These are phyloP conservation scores for Dovyalis caffra DNA, from an alignment of 345 rosid genomes.

Conservation along the genomic window DNA sequence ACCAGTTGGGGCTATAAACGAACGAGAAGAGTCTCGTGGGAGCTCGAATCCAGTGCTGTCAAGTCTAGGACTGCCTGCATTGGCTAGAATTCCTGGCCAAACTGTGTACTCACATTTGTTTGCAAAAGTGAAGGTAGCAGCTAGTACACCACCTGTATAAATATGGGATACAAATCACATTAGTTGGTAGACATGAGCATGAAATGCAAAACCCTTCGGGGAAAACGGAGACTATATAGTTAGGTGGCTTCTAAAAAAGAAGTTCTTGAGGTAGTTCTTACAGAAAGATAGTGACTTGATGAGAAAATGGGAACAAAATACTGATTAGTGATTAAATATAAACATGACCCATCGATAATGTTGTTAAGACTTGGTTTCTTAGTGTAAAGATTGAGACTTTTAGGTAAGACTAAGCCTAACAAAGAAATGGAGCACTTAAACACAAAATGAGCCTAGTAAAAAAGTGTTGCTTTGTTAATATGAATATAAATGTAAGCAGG, in stretches of 20 bases:
- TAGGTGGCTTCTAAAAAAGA: too few species aligned
- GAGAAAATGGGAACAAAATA: neutral
- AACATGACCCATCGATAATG: neutral
- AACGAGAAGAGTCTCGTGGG: conserved; percentile 22
- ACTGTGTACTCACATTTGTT: conserved; percentile 33
- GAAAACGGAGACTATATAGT: neutral
- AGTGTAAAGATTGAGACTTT: neutral
- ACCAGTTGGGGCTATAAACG: conserved; percentile 31
- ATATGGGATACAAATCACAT: neutral
- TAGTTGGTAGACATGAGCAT: neutral
- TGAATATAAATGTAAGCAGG: neutral
- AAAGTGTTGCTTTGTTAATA: neutral
- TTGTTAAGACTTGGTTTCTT: neutral
- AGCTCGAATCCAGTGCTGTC: conserved; percentile 36
- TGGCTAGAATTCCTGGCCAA: conserved; percentile 35
- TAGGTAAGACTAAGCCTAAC: neutral
- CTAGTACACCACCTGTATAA: conserved; percentile 8
- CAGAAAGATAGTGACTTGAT: neutral
- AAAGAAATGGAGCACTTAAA: neutral
- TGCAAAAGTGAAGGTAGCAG: conserved; percentile 28
- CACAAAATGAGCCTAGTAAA: neutral
- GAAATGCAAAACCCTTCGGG: neutral
- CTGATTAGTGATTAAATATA: neutral
- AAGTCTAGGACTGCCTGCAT: conserved; percentile 35
- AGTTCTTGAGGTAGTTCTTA: neutral